These are phyloP conservation scores for Balamuthia mandrillaris DNA, from an alignment of 208 protist species.

Conservation along the genomic window DNA sequence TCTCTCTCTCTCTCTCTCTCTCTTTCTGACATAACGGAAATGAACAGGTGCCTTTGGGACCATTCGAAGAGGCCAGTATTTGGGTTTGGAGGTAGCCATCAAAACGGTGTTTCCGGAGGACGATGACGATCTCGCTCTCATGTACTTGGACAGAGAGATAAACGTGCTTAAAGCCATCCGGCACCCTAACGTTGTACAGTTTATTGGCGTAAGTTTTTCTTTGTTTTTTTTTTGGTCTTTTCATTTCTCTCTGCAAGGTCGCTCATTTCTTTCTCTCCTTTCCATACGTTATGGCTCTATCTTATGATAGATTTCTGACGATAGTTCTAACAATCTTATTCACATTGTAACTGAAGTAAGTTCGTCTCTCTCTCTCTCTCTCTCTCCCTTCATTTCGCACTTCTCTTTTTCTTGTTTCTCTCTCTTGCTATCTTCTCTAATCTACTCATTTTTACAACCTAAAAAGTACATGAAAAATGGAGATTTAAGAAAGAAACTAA, in stretches of 20 bases:
- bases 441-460: background rate
- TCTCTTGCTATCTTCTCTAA: background rate
- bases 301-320: constrained; percentile 28
- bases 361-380: background rate
- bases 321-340: constrained; percentile 6
- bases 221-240: too few species aligned
- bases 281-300: too few species aligned
- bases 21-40: background rate
- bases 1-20: background rate
- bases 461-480: background rate
- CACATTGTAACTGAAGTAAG: constrained; percentile 20
- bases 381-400: background rate
- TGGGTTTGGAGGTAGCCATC: constrained; percentile 20
- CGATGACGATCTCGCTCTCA: constrained; percentile 6
- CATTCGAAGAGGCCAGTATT: constrained; percentile 13
- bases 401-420: background rate
- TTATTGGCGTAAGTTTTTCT: too few species aligned
- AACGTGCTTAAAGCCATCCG: constrained; percentile 14
- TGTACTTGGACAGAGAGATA: constrained; percentile 17
- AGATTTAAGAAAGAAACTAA: background rate
- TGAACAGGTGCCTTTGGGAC: background rate
- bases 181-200: constrained; percentile 5
- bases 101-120: constrained; percentile 26
- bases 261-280: too few species aligned
- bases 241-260: too few species aligned